Percentiles rank a stretch among this genome's conserved stretches.
These are phyloP conservation scores for Eutrema yunnanense DNA, from an alignment of 345 rosid species.

Conservation along the genomic window DNA sequence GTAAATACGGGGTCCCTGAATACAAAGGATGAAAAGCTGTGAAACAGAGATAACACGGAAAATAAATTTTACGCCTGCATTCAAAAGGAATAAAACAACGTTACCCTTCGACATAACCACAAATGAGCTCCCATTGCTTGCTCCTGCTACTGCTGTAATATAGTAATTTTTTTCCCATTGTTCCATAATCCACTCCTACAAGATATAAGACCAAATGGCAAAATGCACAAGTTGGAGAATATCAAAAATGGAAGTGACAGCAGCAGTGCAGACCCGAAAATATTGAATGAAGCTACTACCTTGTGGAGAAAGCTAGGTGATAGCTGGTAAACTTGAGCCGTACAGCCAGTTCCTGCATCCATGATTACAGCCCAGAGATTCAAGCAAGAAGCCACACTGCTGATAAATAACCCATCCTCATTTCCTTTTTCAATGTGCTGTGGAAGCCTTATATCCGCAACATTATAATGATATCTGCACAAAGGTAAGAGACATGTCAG, in stretches of 20 bases:
- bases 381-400: constrained; percentile 86
- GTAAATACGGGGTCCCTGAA: constrained; percentile 84
- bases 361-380: constrained; percentile 96
- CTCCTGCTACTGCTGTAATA: constrained; percentile 94
- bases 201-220: background rate
- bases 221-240: constrained; percentile 3
- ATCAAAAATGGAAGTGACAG: background rate
- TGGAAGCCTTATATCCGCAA: constrained; percentile 65
- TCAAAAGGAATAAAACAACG: constrained; percentile 13
- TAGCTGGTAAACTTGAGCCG: constrained; percentile 76
- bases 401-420: constrained; percentile 83
- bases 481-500: constrained; percentile 8
- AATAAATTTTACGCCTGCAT: background rate
- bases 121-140: constrained; percentile 76
- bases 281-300: constrained; percentile 48
- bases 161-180: constrained; percentile 96
- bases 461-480: constrained; percentile 92
- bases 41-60: background rate
- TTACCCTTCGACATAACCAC: constrained; percentile 97
- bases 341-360: constrained; percentile 94
- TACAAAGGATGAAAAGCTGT: constrained; percentile 1
- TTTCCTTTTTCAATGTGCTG: constrained; percentile 88
- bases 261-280: background rate
- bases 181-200: constrained; percentile 96
- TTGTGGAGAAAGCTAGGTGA: constrained; percentile 76